phyloP scores from a whole-genome alignment of 331 rosid species.

The Erythrophleum ivorense region DNA sequence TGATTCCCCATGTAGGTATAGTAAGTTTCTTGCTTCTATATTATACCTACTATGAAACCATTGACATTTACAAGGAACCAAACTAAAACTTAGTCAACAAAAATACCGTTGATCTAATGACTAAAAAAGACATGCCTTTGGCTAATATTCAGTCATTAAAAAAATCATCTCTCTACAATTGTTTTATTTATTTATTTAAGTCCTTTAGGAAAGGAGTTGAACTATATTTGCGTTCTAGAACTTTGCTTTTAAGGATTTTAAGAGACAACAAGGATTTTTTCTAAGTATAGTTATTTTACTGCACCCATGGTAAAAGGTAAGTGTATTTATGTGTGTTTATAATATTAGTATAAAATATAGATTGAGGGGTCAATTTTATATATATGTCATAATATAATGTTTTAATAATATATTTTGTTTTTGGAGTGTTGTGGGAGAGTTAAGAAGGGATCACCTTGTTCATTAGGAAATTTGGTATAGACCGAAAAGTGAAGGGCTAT shows the following conservation, averaged over 20 bases:
- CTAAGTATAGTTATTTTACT: too few species aligned
- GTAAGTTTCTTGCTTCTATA: constrained; percentile 29
- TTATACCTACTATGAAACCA: constrained; percentile 1
- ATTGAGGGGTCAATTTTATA: background rate
- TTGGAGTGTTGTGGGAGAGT: background rate
- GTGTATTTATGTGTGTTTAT: background rate
- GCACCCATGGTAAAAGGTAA: background rate
- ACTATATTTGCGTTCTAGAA: constrained; percentile 18
- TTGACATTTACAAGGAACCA: constrained; percentile 7
- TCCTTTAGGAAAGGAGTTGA: constrained; percentile 4
- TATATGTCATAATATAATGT: background rate
- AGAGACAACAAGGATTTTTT: background rate
- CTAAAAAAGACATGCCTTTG: constrained; percentile 20
- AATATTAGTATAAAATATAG: background rate
- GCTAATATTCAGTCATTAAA: constrained; percentile 17
- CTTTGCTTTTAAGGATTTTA: background rate
- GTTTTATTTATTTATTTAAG: background rate
- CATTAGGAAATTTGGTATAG: too few species aligned
- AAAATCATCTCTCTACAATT: background rate
- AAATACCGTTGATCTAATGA: background rate
- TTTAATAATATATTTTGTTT: background rate
- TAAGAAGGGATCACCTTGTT: too few species aligned
- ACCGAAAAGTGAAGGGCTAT: background rate
- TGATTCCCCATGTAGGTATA: constrained; percentile 84
- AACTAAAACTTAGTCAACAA: constrained; percentile 15